These are phyloP conservation scores for Aspergillus sparsus DNA, from an alignment of 495 filamentous ascomycete species.

Conservation along the genomic window DNA sequence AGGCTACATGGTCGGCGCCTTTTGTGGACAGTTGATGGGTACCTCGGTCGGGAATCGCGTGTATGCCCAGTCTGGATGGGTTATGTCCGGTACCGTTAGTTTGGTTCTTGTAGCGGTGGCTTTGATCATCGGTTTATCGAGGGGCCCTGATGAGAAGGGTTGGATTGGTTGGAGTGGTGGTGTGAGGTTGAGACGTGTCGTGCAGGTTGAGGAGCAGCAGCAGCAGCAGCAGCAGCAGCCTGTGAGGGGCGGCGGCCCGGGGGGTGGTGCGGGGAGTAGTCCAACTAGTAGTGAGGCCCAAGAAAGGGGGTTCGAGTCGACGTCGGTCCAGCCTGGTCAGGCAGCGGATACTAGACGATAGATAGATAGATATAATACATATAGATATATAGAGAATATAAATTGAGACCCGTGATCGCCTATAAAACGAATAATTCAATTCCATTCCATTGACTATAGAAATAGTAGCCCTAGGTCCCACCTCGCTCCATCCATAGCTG, in stretches of 20 bases:
- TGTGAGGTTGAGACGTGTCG: constrained; percentile 1
- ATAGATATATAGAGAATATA: too few species aligned
- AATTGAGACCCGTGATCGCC: too few species aligned
- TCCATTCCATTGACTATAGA: too few species aligned
- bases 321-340: too few species aligned
- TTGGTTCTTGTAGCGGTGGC: constrained; percentile 65
- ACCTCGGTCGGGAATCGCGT: constrained; percentile 71
- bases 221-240: too few species aligned
- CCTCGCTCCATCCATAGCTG: too few species aligned
- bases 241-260: too few species aligned
- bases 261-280: too few species aligned
- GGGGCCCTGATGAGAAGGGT: constrained; percentile 68
- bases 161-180: constrained; percentile 80
- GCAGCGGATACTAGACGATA: not conserved
- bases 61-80: constrained; percentile 71
- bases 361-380: not conserved
- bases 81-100: constrained; percentile 64
- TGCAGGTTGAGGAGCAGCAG: not conserved
- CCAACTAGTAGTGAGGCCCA: too few species aligned
- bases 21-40: constrained; percentile 74
- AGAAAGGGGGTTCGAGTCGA: too few species aligned
- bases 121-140: constrained; percentile 54
- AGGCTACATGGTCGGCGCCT: constrained; percentile 75
- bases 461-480: too few species aligned
- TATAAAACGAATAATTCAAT: too few species aligned